These are phyloP conservation scores for Solanum pinnatisectum DNA, from an alignment of 257 asterid species.

Conservation along the genomic window DNA sequence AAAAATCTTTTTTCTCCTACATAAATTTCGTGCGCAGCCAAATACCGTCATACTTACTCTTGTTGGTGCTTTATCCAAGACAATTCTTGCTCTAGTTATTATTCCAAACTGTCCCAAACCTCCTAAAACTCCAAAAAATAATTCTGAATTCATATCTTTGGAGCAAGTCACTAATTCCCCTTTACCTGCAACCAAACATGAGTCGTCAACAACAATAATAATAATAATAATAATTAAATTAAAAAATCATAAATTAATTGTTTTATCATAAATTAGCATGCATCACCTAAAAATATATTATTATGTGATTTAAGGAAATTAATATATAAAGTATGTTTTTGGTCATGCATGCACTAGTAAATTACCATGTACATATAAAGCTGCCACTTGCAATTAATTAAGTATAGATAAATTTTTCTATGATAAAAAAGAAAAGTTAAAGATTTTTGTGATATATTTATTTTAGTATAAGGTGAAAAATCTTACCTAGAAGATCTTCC, in stretches of 20 bases:
- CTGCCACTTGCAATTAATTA: neutral
- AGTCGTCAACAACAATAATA: neutral
- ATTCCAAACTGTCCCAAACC: conserved; percentile 66
- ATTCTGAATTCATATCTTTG: conserved; percentile 25
- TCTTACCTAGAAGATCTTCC: conserved; percentile 22
- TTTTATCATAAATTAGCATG: neutral
- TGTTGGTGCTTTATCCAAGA: conserved; percentile 35
- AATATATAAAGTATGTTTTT: neutral
- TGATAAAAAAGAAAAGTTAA: too few relatives aligned
- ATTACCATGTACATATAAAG: neutral
- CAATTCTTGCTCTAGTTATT: conserved; percentile 48
- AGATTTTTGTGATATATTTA: neutral
- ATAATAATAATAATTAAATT: neutral
- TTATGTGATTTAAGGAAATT: neutral
- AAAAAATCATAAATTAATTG: neutral
- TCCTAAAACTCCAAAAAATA: conserved; percentile 46
- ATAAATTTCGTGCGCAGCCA: neutral
- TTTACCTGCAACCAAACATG: conserved; percentile 21
- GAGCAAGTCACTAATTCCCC: conserved; percentile 47
- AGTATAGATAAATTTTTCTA: neutral
- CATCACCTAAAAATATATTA: neutral
- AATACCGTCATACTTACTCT: conserved; percentile 12
- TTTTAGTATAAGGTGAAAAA: neutral
- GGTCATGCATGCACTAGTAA: neutral
- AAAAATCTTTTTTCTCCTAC: neutral